A percentile compares a stretch with the other conserved stretches of the same genome.
These are phyloP conservation scores for Gyrodon lividus DNA, from an alignment of 768 basidiomycete species.

Conservation along the genomic window DNA sequence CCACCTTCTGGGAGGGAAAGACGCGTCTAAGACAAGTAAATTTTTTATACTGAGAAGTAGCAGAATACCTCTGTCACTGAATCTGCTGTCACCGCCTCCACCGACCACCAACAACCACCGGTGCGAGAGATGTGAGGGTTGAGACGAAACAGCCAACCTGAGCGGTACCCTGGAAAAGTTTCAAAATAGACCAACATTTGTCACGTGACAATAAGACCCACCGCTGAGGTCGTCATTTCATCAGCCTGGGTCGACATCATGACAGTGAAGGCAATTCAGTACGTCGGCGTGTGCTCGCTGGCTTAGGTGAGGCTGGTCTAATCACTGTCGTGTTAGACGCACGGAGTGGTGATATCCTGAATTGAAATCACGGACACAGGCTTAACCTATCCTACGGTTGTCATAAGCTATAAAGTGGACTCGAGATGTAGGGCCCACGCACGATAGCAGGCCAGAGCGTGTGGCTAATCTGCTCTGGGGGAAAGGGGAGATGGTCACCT, in stretches of 20 bases:
- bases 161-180: conserved; percentile 18
- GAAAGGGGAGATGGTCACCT: neutral
- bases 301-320: neutral
- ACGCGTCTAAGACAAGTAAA: neutral
- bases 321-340: neutral
- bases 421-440: conserved; percentile 9
- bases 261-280: no score
- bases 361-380: neutral
- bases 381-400: neutral
- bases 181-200: neutral
- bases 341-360: neutral
- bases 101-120: neutral
- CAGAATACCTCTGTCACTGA: conserved; percentile 4
- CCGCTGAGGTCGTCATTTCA: no score
- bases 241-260: no score
- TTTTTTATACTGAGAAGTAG: neutral
- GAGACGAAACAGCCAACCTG: neutral
- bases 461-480: neutral
- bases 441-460: conserved; percentile 8
- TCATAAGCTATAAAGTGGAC: conserved; percentile 12
- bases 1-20: neutral
- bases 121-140: neutral
- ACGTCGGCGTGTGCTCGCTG: neutral
- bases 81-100: neutral
- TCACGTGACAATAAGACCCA: no score